Percentiles rank a stretch among this genome's conserved stretches.
Conservation (phyloP, 495 filamentous ascomycete species). For the Hypoxylon subgilvum region DNA sequence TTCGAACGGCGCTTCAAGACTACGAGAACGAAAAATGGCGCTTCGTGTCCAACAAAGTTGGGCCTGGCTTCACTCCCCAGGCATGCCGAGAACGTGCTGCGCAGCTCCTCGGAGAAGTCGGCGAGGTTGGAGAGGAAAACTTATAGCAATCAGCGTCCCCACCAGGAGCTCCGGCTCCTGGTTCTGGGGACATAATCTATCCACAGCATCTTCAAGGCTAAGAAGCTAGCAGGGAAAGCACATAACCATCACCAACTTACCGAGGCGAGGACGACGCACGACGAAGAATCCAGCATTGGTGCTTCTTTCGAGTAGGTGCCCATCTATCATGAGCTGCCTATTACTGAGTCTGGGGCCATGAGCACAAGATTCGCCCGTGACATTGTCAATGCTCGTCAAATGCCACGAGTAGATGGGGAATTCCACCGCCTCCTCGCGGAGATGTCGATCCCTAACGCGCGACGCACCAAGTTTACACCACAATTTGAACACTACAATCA, state of each 20-base stretch:
- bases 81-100: conserved; percentile 82
- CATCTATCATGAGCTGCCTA: not conserved
- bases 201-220: conserved; percentile 48
- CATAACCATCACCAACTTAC: conserved; percentile 8
- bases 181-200: conserved; percentile 56
- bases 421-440: conserved; percentile 7
- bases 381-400: conserved; percentile 12
- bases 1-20: conserved; percentile 79
- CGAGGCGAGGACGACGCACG: not conserved
- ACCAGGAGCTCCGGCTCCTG: conserved; percentile 59
- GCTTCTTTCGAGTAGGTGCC: conserved; percentile 10
- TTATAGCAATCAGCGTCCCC: conserved; percentile 65
- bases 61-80: conserved; percentile 79
- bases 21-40: conserved; percentile 92
- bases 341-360: conserved; percentile 1
- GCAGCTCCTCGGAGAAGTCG: conserved; percentile 54
- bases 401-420: conserved; percentile 18
- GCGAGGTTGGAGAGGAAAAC: conserved; percentile 42
- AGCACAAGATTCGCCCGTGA: conserved; percentile 11
- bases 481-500: not conserved
- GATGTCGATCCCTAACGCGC: conserved; percentile 19
- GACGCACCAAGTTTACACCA: conserved; percentile 10
- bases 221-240: conserved; percentile 21
- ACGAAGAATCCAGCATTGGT: conserved; percentile 4
- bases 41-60: conserved; percentile 84